Evolutionary conservation across 768 basidiomycete species (phyloP), one percentile per base, ranked within the genome.

Genomic region (Hirschioporus abietinus): DNA sequence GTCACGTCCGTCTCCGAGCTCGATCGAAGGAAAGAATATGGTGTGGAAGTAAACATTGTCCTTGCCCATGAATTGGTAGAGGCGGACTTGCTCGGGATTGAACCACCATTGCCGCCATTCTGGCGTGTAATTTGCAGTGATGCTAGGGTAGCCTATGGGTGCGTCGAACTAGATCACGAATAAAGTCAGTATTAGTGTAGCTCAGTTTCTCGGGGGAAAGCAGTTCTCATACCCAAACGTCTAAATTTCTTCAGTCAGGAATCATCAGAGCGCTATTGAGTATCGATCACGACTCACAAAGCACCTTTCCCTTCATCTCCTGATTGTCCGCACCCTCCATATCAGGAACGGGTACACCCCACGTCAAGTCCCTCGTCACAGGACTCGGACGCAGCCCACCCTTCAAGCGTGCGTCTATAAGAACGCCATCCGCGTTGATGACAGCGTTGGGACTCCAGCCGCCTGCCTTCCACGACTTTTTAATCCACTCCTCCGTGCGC

Each of bases 31-130:
- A 82, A 89, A 99, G 72, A 94, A 94, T 57, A 99, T 87, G 0
- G 94, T 94, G 77, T 99, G 97, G 86, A 99, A 99, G 78, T 96
- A 98, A 63, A 96, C 94, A 69, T 95, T 98, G 76, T 99, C 96
- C 80, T 99, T 99, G 74, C 97, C 97, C 97, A 99, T 99, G 83
- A 99, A 99, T 77, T 99, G 96, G 79, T 94, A 97, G 63, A 99
- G 81, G 71, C 86, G 83, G 67, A 99, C 95, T 71, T 98, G 83
- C 70, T 93, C 82, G 1, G 90, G 91, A 73, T 96, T 91, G 73
- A 91, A 88, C 97, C 97, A 99, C 97, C 97, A 99, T 76, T 88
- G 84, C 76, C 90, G 88, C 97, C 97, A 99, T 69, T 97, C 90
- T 23, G 90, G 81, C 36, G 93, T 96, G 80, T 96, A 95, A 74